These are phyloP conservation scores for Eucalyptus rudis DNA, from an alignment of 345 rosid species.

Conservation along the genomic window DNA sequence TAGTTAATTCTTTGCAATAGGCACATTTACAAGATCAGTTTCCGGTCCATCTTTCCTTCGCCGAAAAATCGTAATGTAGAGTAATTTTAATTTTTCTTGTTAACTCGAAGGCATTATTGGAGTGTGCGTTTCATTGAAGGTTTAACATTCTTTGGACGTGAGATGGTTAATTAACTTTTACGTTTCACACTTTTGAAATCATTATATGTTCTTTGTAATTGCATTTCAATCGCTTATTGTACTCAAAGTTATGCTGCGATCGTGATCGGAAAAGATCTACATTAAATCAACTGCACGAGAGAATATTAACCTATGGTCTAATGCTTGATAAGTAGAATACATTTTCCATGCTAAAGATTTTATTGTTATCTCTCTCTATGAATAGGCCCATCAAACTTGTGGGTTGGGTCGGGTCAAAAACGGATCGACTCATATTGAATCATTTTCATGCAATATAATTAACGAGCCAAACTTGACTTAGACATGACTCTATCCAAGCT, in stretches of 20 bases:
- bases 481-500: not conserved
- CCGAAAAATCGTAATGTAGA: too few species aligned
- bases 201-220: not conserved
- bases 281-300: not conserved
- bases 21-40: too few species aligned
- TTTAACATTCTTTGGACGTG: not conserved
- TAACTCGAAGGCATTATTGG: too few species aligned
- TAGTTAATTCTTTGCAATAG: too few species aligned
- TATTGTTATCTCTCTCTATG: not conserved
- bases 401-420: rapidly evolving
- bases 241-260: not conserved
- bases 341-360: not conserved
- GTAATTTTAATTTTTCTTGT: too few species aligned
- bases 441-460: too few species aligned
- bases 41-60: too few species aligned
- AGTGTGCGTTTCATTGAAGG: too few species aligned
- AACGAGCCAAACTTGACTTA: not conserved
- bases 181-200: not conserved
- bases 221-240: not conserved
- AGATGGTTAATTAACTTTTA: not conserved
- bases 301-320: too few species aligned
- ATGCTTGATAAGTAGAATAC: not conserved
- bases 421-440: rapidly evolving
- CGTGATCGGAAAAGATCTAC: not conserved
- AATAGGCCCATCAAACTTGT: too few species aligned